Base-by-base conservation (phyloP, 2,329 filamentous ascomycete genomes). In the Coniochaeta ligniaria region DNA sequence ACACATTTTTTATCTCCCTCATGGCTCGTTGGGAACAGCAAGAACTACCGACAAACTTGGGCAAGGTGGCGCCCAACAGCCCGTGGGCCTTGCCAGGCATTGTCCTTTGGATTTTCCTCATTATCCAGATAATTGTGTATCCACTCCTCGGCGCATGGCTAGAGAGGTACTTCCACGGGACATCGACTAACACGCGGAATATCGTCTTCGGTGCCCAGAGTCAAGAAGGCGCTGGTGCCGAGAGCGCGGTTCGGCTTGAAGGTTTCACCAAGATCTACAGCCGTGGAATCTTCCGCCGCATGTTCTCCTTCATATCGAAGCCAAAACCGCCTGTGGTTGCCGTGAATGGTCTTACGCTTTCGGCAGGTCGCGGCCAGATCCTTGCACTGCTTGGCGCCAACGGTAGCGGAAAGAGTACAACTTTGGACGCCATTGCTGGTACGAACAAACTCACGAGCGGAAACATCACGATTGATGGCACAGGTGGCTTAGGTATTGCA, bases 381-480 rank as follows among this genome's bases (percentile, higher is more conserved):
- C 83, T 96, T 69, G 90, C 93, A 1, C 78, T 97, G 0, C 81
- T 97, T 0, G 93, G 93, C 41, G 91, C 92, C 6, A 97, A 97
- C 70, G 93, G 93, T 20, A 92, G 87, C 66, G 93, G 93, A 38
- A 97, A 97, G 72, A 92, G 88, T 59, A 96, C 93, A 0, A 96
- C 92, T 0, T 80, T 97, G 4, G 91, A 96, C 69, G 89, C 90
- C 6, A 93, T 97, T 64, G 90, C 92, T 12, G 93, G 93, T 3
- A 82, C 94, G 58, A 91, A 88, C 66, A 89, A 84, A 52, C 80
- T 94, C 24, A 92, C 90, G 0, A 85, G 83, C 61, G 93, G 93
- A 2, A 80, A 81, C 3, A 95, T 97, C 65, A 84, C 83, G 26
- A 87, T 96, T 54, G 87, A 93, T 65, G 88, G 87, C 0, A 87